Evolutionary conservation across 2,329 filamentous ascomycete species (phyloP), one percentile per base, ranked within the genome.

Genomic region (Emericellopsis atlantica): DNA sequence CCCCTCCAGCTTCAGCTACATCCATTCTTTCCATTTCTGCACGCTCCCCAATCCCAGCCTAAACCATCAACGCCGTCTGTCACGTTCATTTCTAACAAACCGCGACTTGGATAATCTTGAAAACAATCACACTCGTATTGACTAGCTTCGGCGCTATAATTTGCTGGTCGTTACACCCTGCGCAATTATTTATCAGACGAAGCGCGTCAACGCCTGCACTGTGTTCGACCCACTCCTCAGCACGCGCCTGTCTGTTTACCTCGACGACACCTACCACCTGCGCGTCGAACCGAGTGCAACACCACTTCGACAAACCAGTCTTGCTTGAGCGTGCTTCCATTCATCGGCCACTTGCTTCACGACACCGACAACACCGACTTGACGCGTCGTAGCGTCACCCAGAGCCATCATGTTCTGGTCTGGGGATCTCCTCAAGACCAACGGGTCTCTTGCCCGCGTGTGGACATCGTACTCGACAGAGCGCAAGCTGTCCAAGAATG

Each of bases 391-490:
- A 50, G 53, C 51, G 44, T 49, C 48, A 48, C 49, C 50, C 52
- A 46, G 45, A 50, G 49, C 43, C 65, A 67, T 57, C 59, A 98
- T 98, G 92, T 98, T 98, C 67, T 96, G 95, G 64, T 95, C 92
- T 41, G 88, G 95, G 70, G 88, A 87, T 42, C 77, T 98, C 44
- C 77, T 98, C 54, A 88, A 89, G 61, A 95, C 95, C 80, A 95
- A 87, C 53, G 92, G 92, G 70, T 90, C 92, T 56, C 67, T 98
- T 71, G 92, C 92, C 65, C 86, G 88, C 58, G 89, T 96, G 67
- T 98, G 92, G 92, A 77, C 96, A 46, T 95, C 92, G 26, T 88
- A 92, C 68, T 98, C 96, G 64, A 74, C 96, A 49, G 92, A 96
- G 75, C 88, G 90, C 71, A 98, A 96, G 69, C 79, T 98, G 45